Evolutionary conservation across 164 flowering plant species (phyloP).

Genomic region (Annona squamosa): DNA sequence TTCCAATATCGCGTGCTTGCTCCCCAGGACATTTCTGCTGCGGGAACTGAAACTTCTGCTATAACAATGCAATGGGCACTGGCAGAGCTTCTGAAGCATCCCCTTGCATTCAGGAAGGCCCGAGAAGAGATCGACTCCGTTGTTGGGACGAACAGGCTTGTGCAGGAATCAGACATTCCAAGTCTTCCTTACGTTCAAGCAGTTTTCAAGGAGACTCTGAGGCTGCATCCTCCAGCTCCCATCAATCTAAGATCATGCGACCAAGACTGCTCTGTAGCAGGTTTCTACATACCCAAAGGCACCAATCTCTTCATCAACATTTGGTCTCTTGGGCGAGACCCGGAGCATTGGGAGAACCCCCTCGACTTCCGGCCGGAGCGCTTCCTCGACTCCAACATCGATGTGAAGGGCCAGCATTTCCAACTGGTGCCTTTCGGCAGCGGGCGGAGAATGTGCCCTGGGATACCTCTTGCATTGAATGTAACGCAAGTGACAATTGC

Average conservation of each 20-base stretch:
- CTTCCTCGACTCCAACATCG: constrained; percentile 10
- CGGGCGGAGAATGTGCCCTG: constrained; percentile 26
- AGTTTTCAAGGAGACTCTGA: constrained; percentile 5
- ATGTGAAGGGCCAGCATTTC: constrained; percentile 28
- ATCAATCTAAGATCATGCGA: background rate
- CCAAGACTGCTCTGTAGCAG: constrained; percentile 5
- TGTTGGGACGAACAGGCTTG: background rate
- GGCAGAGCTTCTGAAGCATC: constrained; percentile 13
- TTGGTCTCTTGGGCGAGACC: constrained; percentile 10
- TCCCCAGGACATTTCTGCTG: constrained; percentile 9
- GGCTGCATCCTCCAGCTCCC: constrained; percentile 9
- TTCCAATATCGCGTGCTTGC: background rate
- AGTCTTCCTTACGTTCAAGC: constrained; percentile 15
- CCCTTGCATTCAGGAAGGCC: background rate
- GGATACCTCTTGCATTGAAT: constrained; percentile 5
- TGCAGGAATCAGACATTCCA: constrained; percentile 8
- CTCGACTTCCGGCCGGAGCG: constrained; percentile 9
- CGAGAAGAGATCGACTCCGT: constrained; percentile 11
- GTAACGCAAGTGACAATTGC: constrained; percentile 5
- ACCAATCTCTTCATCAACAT: constrained; percentile 3
- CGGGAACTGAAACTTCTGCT: constrained; percentile 10
- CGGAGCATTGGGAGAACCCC: constrained; percentile 3
- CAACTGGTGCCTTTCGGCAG: constrained; percentile 31
- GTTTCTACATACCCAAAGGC: constrained; percentile 1
- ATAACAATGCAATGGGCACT: constrained; percentile 10